These are phyloP conservation scores for Calonectria fujianensis DNA, from an alignment of 2,329 filamentous ascomycete genomes.

Conservation along the genomic window DNA sequence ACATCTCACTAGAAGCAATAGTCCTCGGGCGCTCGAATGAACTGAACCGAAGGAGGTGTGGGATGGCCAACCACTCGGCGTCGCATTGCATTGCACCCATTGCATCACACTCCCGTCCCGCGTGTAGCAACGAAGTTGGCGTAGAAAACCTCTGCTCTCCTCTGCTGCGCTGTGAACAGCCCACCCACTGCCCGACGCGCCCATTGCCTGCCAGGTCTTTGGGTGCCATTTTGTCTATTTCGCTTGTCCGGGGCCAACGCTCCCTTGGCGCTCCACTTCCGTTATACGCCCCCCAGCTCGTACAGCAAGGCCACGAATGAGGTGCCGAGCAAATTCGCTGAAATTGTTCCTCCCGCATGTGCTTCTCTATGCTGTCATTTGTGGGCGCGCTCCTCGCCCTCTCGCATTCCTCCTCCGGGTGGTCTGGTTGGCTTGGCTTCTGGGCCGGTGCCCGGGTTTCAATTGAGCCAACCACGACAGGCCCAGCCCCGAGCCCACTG, in stretches of 20 bases:
- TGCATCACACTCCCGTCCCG: slow-evolving; percentile 4
- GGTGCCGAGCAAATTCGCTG: slow-evolving; percentile 7
- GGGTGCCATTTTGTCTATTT: slow-evolving; percentile 31
- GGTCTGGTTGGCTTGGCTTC: slow-evolving; percentile 19
- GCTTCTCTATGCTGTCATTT: background rate
- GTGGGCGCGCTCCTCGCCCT: background rate
- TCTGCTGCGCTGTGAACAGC: slow-evolving; percentile 3
- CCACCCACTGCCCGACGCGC: background rate
- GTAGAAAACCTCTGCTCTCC: background rate
- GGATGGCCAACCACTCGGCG: background rate
- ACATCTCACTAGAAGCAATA: slow-evolving; percentile 14
- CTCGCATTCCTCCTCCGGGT: slow-evolving; percentile 1
- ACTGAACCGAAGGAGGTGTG: background rate
- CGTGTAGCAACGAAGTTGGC: background rate
- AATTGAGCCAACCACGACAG: background rate
- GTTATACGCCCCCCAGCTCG: slow-evolving; percentile 13
- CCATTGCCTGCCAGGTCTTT: slow-evolving; percentile 1
- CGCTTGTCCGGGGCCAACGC: slow-evolving; percentile 34
- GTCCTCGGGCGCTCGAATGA: background rate
- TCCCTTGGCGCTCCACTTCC: slow-evolving; percentile 31
- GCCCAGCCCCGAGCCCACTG: background rate
- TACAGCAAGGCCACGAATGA: slow-evolving; percentile 20
- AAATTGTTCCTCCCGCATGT: background rate
- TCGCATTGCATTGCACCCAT: background rate
- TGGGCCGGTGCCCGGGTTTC: background rate